Conservation (phyloP, 768 basidiomycete species). For the Cytidiella melzeri region DNA sequence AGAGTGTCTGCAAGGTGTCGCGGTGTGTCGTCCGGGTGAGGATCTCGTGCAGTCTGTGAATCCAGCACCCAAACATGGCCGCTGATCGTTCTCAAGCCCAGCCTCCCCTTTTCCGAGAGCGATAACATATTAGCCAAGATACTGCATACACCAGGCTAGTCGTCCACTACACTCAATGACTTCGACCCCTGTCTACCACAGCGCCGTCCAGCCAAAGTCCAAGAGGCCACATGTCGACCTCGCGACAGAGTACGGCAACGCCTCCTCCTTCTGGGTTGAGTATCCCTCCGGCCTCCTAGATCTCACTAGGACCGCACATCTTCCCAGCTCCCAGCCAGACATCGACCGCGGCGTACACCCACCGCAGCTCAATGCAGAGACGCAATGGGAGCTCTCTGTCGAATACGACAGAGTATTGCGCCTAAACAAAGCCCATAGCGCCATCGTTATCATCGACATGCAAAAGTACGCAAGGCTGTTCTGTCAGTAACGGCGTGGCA, state of each 20-base stretch:
- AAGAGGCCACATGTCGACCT: constrained; percentile 34
- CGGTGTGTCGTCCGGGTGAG: no score
- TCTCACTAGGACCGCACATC: constrained; percentile 43
- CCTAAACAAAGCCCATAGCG: constrained; percentile 42
- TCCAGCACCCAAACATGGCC: no score
- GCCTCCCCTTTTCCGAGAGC: background rate
- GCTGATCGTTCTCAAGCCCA: no score
- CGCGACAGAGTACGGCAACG: constrained; percentile 49
- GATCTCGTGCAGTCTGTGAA: no score
- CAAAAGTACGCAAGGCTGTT: constrained; percentile 60
- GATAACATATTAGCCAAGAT: background rate
- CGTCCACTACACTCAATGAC: constrained; percentile 4
- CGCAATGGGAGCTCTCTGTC: constrained; percentile 50
- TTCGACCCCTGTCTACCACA: constrained; percentile 14
- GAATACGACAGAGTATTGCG: constrained; percentile 46
- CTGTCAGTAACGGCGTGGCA: no score
- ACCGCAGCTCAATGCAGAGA: constrained; percentile 27
- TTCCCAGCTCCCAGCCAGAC: constrained; percentile 18
- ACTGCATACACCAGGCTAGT: background rate
- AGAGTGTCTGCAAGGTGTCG: no score
- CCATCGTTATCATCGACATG: constrained; percentile 67
- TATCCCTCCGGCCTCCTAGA: constrained; percentile 61
- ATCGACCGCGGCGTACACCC: no score
- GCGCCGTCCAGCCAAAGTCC: constrained; percentile 4
- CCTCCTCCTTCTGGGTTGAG: constrained; percentile 59